Evolutionary conservation across 257 asterid genomes (phyloP).

Genomic region (Solanum sparsipilum): DNA sequence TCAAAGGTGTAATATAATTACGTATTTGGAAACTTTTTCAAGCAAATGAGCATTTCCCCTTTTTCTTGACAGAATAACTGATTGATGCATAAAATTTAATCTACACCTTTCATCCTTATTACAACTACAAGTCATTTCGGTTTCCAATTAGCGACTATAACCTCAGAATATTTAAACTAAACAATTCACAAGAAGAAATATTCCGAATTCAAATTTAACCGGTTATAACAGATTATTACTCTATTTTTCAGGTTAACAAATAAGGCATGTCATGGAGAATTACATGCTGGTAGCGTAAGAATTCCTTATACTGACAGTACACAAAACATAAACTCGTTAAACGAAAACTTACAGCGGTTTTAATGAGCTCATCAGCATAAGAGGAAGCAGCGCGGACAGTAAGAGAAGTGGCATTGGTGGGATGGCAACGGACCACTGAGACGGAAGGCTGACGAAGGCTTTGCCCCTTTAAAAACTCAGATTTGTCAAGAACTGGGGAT

Average conservation of each 20-base stretch:
- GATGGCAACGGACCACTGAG: conserved; percentile 36
- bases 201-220: not conserved
- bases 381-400: conserved; percentile 57
- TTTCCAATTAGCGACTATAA: not conserved
- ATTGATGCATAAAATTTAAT: not conserved
- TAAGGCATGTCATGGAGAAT: not conserved
- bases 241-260: not conserved
- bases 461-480: conserved; percentile 72
- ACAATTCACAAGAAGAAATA: not conserved
- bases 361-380: conserved; percentile 82
- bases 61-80: not conserved
- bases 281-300: not conserved
- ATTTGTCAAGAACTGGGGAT: conserved; percentile 61
- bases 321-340: too few relatives aligned
- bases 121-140: not conserved
- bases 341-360: conserved; percentile 55
- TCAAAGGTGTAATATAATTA: not conserved
- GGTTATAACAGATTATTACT: not conserved
- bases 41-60: too few relatives aligned
- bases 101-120: not conserved
- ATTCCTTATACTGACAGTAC: not conserved
- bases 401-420: conserved; percentile 31
- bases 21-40: too few relatives aligned
- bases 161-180: not conserved
- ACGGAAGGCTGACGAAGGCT: conserved; percentile 51